A percentile compares a stretch with the other conserved stretches of the same genome.
Conservation (phyloP, 805 yeast genomes). For the Spathaspora hagerdaliae region DNA sequence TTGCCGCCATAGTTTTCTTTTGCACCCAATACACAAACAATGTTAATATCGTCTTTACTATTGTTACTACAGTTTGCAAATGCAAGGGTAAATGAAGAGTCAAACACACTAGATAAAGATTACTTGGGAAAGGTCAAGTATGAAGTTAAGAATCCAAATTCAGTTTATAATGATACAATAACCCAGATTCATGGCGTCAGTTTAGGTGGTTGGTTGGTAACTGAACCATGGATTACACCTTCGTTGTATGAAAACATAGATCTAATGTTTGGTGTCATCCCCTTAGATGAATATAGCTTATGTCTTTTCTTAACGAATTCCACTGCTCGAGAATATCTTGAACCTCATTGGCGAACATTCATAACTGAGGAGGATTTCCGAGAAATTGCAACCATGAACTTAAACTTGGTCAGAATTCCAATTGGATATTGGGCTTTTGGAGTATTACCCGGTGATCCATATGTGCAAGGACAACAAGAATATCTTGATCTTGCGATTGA, state of each 20-base stretch:
- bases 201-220: slow-evolving; percentile 69
- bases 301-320: slow-evolving; percentile 46
- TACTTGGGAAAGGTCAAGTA: neutral
- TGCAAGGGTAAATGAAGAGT: slow-evolving; percentile 3
- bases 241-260: slow-evolving; percentile 45
- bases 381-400: slow-evolving; percentile 48
- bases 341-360: slow-evolving; percentile 56
- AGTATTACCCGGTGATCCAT: slow-evolving; percentile 49
- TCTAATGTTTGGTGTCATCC: slow-evolving; percentile 26
- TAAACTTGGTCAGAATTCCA: slow-evolving; percentile 70
- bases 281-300: slow-evolving; percentile 59
- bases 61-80: neutral
- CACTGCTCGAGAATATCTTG: slow-evolving; percentile 38
- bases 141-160: neutral
- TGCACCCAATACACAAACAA: neutral
- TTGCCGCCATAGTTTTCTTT: too few species aligned
- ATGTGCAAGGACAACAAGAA: slow-evolving; percentile 61
- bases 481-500: slow-evolving; percentile 63
- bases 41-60: neutral
- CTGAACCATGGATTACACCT: slow-evolving; percentile 72
- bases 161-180: neutral
- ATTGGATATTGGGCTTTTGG: slow-evolving; percentile 82
- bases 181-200: slow-evolving; percentile 15
- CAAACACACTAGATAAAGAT: neutral
- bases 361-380: slow-evolving; percentile 56